phyloP scores from a whole-genome alignment of 2,329 filamentous ascomycete genomes.

The Pseudocercospora crystallina region DNA sequence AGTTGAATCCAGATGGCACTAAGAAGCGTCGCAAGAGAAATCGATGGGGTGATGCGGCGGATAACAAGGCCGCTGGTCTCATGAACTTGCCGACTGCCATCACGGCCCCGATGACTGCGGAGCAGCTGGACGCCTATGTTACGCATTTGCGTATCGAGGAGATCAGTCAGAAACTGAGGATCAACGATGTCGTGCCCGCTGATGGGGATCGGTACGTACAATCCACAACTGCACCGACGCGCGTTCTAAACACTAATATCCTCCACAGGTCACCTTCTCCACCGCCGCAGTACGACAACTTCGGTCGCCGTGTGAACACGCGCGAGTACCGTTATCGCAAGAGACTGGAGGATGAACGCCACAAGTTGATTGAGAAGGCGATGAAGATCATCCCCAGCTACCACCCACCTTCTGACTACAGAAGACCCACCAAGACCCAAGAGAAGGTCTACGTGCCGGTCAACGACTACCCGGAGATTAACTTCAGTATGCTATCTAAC shows the following conservation, averaged over 20 bases:
- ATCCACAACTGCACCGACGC: not conserved
- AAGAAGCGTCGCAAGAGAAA: constrained; percentile 97
- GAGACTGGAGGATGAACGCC: constrained; percentile 95
- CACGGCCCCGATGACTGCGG: constrained; percentile 94
- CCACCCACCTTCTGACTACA: constrained; percentile 96
- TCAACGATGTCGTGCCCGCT: constrained; percentile 96
- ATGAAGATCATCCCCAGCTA: constrained; percentile 99
- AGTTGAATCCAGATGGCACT: constrained; percentile 64
- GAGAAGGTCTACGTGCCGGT: constrained; percentile 99
- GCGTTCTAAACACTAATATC: constrained; percentile 12
- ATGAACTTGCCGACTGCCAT: constrained; percentile 98
- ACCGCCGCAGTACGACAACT: constrained; percentile 97
- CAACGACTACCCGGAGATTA: constrained; percentile 99
- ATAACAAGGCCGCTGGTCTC: constrained; percentile 97
- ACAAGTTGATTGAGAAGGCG: constrained; percentile 97
- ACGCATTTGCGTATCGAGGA: constrained; percentile 96
- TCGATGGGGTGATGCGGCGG: constrained; percentile 93
- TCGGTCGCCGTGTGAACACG: constrained; percentile 98
- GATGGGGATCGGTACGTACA: constrained; percentile 84
- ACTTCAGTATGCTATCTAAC: constrained; percentile 99
- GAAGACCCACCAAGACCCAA: constrained; percentile 98
- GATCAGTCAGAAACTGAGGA: constrained; percentile 98
- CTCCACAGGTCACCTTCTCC: constrained; percentile 81
- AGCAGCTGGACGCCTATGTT: constrained; percentile 96
- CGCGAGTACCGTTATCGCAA: constrained; percentile 98